Evolutionary conservation across 129 eudicot genomes (phyloP).

Genomic region (Daucus carota): DH1_v3.0 NC_030382.2:36929501-36930000

Average conservation of each 20-base stretch:
- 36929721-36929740: background rate
- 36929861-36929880: conserved; percentile 95
- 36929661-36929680: background rate
- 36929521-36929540: background rate
- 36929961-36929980: conserved; percentile 39
- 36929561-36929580: background rate
- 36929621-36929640: background rate
- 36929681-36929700: background rate
- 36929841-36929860: conserved; percentile 69
- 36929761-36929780: too few relatives aligned
- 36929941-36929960: conserved; percentile 67
- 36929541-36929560: background rate
- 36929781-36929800: background rate
- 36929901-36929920: conserved; percentile 46
- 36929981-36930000: conserved; percentile 45
- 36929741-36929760: too few relatives aligned
- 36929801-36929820: background rate
- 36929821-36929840: conserved; percentile 81
- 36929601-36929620: background rate
- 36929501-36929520: background rate
- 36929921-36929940: conserved; percentile 77
- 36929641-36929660: background rate
- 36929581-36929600: background rate
- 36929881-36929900: conserved; percentile 47
- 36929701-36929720: background rate